These are phyloP conservation scores for Trypanosoma theileri DNA, from an alignment of 208 protist genomes.

Conservation along the genomic window DNA sequence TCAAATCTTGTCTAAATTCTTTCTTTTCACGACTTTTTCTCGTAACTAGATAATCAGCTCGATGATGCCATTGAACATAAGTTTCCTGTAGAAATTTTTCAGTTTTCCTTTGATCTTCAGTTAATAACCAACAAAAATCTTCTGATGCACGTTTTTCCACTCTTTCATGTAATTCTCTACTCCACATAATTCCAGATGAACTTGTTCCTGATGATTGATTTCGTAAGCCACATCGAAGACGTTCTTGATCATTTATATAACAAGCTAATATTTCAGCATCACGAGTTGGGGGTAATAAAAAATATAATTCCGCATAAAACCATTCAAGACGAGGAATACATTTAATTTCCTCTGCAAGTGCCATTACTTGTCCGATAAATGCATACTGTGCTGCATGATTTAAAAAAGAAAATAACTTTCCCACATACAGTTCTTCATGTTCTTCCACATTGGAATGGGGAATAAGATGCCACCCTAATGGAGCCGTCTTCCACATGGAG, in stretches of 20 bases:
- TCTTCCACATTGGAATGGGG: slow-evolving; percentile 42
- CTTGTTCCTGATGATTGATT: slow-evolving; percentile 72
- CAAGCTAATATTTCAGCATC: slow-evolving; percentile 70
- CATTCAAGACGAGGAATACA: slow-evolving; percentile 77
- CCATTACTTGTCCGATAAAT: slow-evolving; percentile 80
- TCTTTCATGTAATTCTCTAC: slow-evolving; percentile 55
- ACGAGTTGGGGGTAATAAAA: slow-evolving; percentile 65
- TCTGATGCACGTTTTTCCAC: slow-evolving; percentile 47
- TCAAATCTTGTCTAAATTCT: slow-evolving; percentile 83
- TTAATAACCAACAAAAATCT: slow-evolving; percentile 86
- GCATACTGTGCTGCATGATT: slow-evolving; percentile 81
- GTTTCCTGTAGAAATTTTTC: slow-evolving; percentile 83
- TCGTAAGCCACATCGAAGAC: slow-evolving; percentile 68
- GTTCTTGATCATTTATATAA: slow-evolving; percentile 88
- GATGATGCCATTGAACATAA: slow-evolving; percentile 86
- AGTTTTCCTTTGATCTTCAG: slow-evolving; percentile 66
- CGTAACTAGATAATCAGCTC: slow-evolving; percentile 85
- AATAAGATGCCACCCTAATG: slow-evolving; percentile 66
- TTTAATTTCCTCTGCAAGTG: slow-evolving; percentile 73
- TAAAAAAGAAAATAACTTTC: slow-evolving; percentile 79
- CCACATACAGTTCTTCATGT: slow-evolving; percentile 54
- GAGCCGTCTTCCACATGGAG: slow-evolving; percentile 57
- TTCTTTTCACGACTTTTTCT: slow-evolving; percentile 86
- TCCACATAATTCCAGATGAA: slow-evolving; percentile 65
- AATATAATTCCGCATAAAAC: slow-evolving; percentile 80